These are phyloP conservation scores for Gremmenia infestans DNA, from an alignment of 2,329 filamentous ascomycete genomes.

Conservation along the genomic window DNA sequence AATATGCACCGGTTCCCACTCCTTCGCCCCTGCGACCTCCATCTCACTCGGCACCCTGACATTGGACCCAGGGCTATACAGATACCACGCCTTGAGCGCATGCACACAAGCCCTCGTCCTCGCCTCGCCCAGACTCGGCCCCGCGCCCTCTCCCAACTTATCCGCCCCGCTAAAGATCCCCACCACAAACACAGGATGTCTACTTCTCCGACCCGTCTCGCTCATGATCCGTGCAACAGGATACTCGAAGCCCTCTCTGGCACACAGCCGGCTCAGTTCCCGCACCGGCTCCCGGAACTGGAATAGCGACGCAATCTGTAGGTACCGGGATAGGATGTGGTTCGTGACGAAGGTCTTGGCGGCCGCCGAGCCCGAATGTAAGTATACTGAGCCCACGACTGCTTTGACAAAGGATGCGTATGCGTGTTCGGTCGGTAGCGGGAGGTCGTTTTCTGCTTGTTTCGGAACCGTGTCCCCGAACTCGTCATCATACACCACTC, in stretches of 20 bases:
- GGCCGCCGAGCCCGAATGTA: conserved; percentile 74
- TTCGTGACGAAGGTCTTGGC: conserved; percentile 77
- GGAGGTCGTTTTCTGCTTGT: conserved; percentile 20
- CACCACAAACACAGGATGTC: conserved; percentile 87
- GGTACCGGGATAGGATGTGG: conserved; percentile 75
- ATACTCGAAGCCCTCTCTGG: conserved; percentile 80
- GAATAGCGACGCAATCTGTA: conserved; percentile 75
- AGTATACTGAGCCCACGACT: conserved; percentile 76
- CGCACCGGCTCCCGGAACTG: conserved; percentile 77
- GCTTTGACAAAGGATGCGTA: conserved; percentile 76
- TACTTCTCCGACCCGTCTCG: conserved; percentile 81
- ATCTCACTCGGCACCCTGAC: conserved; percentile 45
- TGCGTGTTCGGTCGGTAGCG: conserved; percentile 41
- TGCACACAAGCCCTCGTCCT: conserved; percentile 76
- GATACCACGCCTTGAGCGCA: conserved; percentile 89
- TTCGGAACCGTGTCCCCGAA: conserved; percentile 63
- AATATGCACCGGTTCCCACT: conserved; percentile 51
- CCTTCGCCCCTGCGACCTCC: conserved; percentile 32
- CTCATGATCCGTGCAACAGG: conserved; percentile 83
- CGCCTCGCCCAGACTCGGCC: conserved; percentile 71
- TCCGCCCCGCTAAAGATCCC: conserved; percentile 89
- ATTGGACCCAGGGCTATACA: conserved; percentile 67
- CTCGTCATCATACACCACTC: conserved; percentile 76
- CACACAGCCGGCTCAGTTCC: conserved; percentile 79
- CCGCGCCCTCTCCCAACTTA: conserved; percentile 87